These are phyloP conservation scores for Phytopythium oedochilum DNA, from an alignment of 352 stramenopile genomes.

Conservation along the genomic window DNA sequence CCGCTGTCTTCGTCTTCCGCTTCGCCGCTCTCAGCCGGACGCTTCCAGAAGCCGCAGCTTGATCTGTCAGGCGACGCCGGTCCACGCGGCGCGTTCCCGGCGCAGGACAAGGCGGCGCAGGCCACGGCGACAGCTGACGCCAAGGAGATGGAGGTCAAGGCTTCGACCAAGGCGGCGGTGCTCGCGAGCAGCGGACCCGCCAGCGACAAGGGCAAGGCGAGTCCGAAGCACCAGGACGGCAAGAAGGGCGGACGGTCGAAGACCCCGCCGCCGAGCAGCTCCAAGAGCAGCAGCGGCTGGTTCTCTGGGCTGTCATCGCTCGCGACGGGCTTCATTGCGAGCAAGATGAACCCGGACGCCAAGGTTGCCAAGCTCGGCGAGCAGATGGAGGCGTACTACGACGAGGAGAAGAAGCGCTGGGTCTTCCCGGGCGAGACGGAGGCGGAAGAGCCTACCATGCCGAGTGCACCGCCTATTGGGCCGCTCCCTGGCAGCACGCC, in stretches of 20 bases:
- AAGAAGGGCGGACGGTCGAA: slow-evolving; percentile 71
- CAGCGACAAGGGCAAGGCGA: slow-evolving; percentile 71
- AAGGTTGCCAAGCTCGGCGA: slow-evolving; percentile 77
- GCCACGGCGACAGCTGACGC: slow-evolving; percentile 8
- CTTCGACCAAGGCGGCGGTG: slow-evolving; percentile 12
- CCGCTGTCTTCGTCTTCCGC: slow-evolving; percentile 1
- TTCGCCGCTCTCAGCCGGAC: not conserved
- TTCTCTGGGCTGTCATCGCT: slow-evolving; percentile 49
- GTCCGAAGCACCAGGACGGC: slow-evolving; percentile 53
- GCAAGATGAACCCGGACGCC: slow-evolving; percentile 80
- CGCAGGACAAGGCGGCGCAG: slow-evolving; percentile 12
- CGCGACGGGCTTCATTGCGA: slow-evolving; percentile 41
- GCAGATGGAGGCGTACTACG: slow-evolving; percentile 80
- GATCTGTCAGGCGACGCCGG: slow-evolving; percentile 42
- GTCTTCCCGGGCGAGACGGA: slow-evolving; percentile 78
- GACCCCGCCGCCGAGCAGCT: slow-evolving; percentile 71
- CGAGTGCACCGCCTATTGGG: slow-evolving; percentile 66
- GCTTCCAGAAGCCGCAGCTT: slow-evolving; percentile 29
- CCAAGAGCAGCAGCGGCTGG: slow-evolving; percentile 42
- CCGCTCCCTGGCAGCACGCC: slow-evolving; percentile 53
- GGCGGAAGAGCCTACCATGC: slow-evolving; percentile 52
- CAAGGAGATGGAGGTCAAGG: slow-evolving; percentile 12
- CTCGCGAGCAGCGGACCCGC: slow-evolving; percentile 34
- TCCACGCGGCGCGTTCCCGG: slow-evolving; percentile 13
- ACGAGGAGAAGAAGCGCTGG: slow-evolving; percentile 83